Evolutionary conservation across 75 land plant genomes (phyloP).

Genomic region (Pinus taeda): DNA sequence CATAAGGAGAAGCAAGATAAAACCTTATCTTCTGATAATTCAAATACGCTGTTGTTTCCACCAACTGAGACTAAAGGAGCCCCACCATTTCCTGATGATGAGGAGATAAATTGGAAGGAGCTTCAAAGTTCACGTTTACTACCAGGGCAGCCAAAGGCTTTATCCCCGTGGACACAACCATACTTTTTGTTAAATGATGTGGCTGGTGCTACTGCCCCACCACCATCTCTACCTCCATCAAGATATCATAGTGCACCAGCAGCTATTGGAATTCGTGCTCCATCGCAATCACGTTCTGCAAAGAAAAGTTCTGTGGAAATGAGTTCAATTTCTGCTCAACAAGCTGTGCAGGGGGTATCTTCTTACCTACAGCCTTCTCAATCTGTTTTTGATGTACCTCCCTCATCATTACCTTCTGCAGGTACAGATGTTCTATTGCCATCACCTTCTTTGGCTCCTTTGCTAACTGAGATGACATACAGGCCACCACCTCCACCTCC

Average conservation of each 20-base stretch:
- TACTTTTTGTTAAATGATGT: constrained; percentile 20
- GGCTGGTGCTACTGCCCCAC: constrained; percentile 34
- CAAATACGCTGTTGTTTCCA: neutral
- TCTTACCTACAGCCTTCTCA: constrained; percentile 6
- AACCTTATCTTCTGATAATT: neutral
- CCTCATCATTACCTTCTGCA: constrained; percentile 13
- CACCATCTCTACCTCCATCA: constrained; percentile 58
- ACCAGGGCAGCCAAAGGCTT: constrained; percentile 29
- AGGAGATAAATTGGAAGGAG: constrained; percentile 27
- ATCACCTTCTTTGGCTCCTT: neutral
- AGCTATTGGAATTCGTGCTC: constrained; percentile 19
- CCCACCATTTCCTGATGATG: constrained; percentile 9
- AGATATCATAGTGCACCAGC: constrained; percentile 49
- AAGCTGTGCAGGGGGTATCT: neutral
- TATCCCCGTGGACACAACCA: constrained; percentile 59
- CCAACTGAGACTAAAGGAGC: neutral
- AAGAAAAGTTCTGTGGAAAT: neutral
- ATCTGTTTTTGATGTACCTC: neutral
- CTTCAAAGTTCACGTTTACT: constrained; percentile 15
- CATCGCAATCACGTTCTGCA: constrained; percentile 7
- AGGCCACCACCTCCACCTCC: constrained; percentile 3
- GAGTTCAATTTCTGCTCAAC: neutral
- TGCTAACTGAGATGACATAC: neutral
- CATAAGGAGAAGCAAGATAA: constrained; percentile 19
- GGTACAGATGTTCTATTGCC: neutral